Conservation (phyloP, 73 alveolate genomes). For the Paramecium octaurelia region DNA sequence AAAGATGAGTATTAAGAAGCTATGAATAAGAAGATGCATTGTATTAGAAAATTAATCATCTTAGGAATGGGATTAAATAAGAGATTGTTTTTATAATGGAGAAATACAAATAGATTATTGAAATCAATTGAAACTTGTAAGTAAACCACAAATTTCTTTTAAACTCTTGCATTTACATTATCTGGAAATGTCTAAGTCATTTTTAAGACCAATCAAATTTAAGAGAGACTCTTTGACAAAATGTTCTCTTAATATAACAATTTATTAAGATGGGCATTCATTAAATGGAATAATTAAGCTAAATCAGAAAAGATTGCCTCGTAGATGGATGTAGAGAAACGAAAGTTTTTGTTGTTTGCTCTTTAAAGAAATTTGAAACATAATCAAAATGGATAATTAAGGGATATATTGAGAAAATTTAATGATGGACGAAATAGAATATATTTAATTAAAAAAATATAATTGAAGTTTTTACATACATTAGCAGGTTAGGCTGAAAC, state of each 20-base stretch:
- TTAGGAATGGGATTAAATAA: not conserved
- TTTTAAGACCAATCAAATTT: not conserved
- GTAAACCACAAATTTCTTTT: not conserved
- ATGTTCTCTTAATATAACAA: not conserved
- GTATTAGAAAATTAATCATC: not conserved
- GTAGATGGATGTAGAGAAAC: not conserved
- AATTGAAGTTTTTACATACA: not conserved
- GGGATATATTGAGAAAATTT: slow-evolving; percentile 5
- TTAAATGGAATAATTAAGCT: slow-evolving; percentile 9
- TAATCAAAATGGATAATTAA: not conserved
- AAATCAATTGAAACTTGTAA: slow-evolving; percentile 38
- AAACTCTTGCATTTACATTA: not conserved
- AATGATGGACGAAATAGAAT: not conserved
- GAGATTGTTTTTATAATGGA: slow-evolving; percentile 26
- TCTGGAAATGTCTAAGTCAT: not conserved
- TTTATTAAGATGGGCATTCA: not conserved
- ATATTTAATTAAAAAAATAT: not conserved
- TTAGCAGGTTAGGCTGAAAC: not conserved
- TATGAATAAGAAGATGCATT: not conserved
- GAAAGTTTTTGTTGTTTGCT: not conserved
- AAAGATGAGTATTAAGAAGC: slow-evolving; percentile 14
- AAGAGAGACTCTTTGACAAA: not conserved
- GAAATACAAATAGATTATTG: not conserved
- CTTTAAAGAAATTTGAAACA: not conserved
- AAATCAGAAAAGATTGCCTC: not conserved